Evolutionary conservation across 305 asterid genomes (phyloP).

Genomic region (Nicotiana rustica): DNA sequence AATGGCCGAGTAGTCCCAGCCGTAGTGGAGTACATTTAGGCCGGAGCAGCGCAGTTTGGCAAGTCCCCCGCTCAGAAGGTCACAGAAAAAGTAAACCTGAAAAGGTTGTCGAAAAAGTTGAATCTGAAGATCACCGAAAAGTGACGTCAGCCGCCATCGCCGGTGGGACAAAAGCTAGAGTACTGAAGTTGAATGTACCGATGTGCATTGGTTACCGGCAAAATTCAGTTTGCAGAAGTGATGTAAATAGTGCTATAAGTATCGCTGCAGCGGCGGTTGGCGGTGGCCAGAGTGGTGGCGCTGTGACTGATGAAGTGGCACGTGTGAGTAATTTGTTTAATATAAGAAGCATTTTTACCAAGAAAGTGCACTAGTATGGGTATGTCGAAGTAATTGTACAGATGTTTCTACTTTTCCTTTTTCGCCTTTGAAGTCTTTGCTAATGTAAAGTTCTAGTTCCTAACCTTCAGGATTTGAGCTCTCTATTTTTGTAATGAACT

Average conservation of each 20-base stretch:
- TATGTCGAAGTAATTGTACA: neutral
- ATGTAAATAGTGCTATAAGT: slow-evolving; percentile 43
- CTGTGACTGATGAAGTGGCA: slow-evolving; percentile 58
- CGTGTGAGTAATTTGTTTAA: slow-evolving; percentile 69
- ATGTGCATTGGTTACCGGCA: slow-evolving; percentile 81
- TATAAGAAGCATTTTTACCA: slow-evolving; percentile 71
- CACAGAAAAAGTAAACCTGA: neutral
- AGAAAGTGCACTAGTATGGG: slow-evolving; percentile 64
- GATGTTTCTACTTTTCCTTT: neutral
- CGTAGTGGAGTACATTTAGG: slow-evolving; percentile 86
- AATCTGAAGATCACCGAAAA: neutral
- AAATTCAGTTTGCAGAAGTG: slow-evolving; percentile 62
- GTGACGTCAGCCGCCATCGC: slow-evolving; percentile 37
- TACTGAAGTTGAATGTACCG: slow-evolving; percentile 68
- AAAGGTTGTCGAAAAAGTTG: no score
- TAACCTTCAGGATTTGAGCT: neutral
- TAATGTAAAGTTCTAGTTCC: neutral
- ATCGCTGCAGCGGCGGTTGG: slow-evolving; percentile 27
- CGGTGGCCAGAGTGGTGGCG: slow-evolving; percentile 33
- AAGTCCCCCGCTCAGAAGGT: slow-evolving; percentile 67
- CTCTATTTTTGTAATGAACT: neutral
- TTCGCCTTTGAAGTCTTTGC: neutral
- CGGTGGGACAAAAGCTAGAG: slow-evolving; percentile 45
- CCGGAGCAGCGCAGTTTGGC: slow-evolving; percentile 83
- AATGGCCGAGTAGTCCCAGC: slow-evolving; percentile 75